phyloP scores from a whole-genome alignment of 495 filamentous ascomycete species.

The Glarea lozoyensis region DNA sequence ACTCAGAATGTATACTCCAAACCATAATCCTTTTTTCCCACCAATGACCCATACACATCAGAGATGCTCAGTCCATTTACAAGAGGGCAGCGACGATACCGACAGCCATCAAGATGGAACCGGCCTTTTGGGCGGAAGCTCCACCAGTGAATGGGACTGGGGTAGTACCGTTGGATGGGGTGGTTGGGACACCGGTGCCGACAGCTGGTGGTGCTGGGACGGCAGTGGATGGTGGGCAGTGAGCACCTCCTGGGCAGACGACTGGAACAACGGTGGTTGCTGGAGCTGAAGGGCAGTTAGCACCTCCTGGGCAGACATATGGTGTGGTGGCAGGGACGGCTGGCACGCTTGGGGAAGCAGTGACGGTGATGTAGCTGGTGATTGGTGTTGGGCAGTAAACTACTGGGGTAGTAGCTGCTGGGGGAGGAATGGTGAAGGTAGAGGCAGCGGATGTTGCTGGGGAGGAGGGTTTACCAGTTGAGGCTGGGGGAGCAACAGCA shows the following conservation, averaged over 20 bases:
- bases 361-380: conserved; percentile 13
- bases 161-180: conserved; percentile 10
- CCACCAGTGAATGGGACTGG: conserved; percentile 23
- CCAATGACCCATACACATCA: too few species aligned
- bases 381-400: conserved; percentile 11
- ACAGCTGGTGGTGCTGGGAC: conserved; percentile 3
- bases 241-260: conserved; percentile 9
- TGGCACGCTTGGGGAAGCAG: conserved; percentile 10
- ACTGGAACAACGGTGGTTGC: conserved; percentile 1
- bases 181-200: not conserved
- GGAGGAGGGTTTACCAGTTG: conserved; percentile 7
- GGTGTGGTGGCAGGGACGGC: not conserved
- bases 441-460: conserved; percentile 9
- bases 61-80: too few species aligned
- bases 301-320: conserved; percentile 8
- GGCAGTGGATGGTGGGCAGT: conserved; percentile 5
- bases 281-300: conserved; percentile 6
- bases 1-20: too few species aligned
- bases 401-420: conserved; percentile 6
- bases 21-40: too few species aligned
- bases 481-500: conserved; percentile 28
- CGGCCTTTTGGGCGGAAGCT: conserved; percentile 22
- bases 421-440: conserved; percentile 9
- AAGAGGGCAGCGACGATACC: conserved; percentile 17
- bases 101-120: conserved; percentile 26